phyloP scores from a whole-genome alignment of 78 protist species.

The Bigelowiella natans region DNA sequence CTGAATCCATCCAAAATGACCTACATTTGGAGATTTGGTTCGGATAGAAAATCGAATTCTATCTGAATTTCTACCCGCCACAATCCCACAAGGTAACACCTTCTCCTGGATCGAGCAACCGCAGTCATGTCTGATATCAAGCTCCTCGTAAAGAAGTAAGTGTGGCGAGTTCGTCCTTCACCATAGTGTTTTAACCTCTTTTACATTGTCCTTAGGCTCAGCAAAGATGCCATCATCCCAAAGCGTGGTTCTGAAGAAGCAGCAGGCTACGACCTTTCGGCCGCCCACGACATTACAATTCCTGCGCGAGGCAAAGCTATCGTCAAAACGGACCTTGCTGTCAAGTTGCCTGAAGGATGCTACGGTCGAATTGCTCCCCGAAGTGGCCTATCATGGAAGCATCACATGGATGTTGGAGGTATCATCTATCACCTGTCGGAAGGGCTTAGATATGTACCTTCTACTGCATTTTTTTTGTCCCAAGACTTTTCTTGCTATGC shows the following conservation, averaged over 20 bases:
- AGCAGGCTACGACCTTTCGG: constrained; percentile 65
- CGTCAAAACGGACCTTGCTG: constrained; percentile 55
- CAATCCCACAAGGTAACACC: too few relatives aligned
- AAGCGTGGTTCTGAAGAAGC: constrained; percentile 39
- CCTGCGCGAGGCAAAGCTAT: constrained; percentile 61
- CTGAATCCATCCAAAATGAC: too few relatives aligned
- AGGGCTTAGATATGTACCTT: too few relatives aligned
- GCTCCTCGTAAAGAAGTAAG: background rate
- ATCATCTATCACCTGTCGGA: background rate
- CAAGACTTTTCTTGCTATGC: background rate
- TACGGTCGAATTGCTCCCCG: constrained; percentile 52
- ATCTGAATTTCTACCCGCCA: too few relatives aligned
- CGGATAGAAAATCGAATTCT: too few relatives aligned
- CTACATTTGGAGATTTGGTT: too few relatives aligned
- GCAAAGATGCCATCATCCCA: constrained; percentile 48
- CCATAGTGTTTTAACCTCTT: background rate
- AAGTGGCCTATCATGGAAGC: constrained; percentile 64
- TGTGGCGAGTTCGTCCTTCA: too few relatives aligned
- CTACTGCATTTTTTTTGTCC: background rate
- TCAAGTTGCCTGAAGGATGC: constrained; percentile 46
- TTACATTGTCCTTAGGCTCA: background rate
- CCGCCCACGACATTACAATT: constrained; percentile 44
- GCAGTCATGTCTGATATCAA: background rate
- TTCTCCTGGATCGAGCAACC: too few relatives aligned
- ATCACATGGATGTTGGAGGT: constrained; percentile 58